phyloP scores from a whole-genome alignment of 2,329 filamentous ascomycete genomes.

The Capronia epimyces region DNA sequence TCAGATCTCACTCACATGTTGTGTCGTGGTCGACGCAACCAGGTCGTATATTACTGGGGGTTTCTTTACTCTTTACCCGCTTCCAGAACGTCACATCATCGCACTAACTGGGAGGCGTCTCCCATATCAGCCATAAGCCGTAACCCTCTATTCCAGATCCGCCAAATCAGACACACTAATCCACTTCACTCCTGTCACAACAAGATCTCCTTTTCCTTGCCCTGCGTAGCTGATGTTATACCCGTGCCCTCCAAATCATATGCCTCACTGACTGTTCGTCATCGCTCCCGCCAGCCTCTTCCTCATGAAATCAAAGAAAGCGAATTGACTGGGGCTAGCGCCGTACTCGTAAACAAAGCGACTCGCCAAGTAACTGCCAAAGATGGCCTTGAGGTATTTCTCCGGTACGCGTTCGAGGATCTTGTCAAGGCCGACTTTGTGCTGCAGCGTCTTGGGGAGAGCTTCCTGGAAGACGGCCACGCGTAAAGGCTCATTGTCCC shows the following conservation, averaged over 20 bases:
- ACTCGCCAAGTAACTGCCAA: conserved; percentile 89
- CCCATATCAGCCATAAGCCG: too few relatives aligned
- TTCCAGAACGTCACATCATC: too few relatives aligned
- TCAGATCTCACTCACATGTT: too few relatives aligned
- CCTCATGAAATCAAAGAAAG: conserved; percentile 80
- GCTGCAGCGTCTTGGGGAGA: conserved; percentile 72
- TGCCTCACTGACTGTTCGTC: conserved; percentile 10
- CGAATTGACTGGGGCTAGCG: conserved; percentile 87
- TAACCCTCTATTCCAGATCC: too few relatives aligned
- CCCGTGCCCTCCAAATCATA: not conserved
- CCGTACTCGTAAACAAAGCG: conserved; percentile 96
- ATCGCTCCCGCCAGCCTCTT: conserved; percentile 21
- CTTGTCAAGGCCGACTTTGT: conserved; percentile 85
- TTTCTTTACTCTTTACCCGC: too few relatives aligned
- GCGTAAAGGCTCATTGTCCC: conserved; percentile 75
- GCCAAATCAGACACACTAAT: too few relatives aligned
- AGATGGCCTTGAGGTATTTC: conserved; percentile 87
- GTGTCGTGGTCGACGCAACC: too few relatives aligned
- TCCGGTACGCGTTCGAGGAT: conserved; percentile 83
- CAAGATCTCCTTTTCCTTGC: too few relatives aligned
- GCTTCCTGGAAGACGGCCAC: conserved; percentile 76
- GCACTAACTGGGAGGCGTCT: too few relatives aligned
- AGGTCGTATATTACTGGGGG: too few relatives aligned
- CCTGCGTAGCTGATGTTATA: too few relatives aligned
- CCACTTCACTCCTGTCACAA: too few relatives aligned